A percentile compares a stretch with the other conserved stretches of the same genome.
phyloP scores from a whole-genome alignment of 495 filamentous ascomycete species.

The Hypoxylon crocopeplum region DNA sequence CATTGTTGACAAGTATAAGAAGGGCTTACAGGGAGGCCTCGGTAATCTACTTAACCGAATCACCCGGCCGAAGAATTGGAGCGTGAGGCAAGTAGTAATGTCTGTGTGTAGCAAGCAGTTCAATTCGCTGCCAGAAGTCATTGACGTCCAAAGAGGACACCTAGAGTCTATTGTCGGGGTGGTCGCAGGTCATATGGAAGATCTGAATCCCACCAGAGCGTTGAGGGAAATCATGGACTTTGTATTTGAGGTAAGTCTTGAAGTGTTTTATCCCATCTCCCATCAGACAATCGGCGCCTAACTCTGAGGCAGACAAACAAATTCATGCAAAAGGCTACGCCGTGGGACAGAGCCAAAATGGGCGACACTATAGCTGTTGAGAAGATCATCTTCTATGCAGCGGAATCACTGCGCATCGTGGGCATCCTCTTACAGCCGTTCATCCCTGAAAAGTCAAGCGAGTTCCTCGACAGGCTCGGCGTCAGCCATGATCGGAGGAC shows the following conservation, averaged over 20 bases:
- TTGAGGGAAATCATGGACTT: constrained; percentile 70
- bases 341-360: constrained; percentile 43
- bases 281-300: constrained; percentile 10
- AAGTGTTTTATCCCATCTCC: not conserved
- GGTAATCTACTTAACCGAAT: constrained; percentile 81
- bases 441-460: constrained; percentile 79
- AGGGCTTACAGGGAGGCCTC: constrained; percentile 71
- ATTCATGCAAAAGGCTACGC: constrained; percentile 61
- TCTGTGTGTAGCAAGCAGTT: constrained; percentile 34
- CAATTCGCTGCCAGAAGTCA: not conserved
- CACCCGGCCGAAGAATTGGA: constrained; percentile 70
- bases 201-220: constrained; percentile 67
- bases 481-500: constrained; percentile 67
- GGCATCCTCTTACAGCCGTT: constrained; percentile 90
- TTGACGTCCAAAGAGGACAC: not conserved
- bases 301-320: constrained; percentile 66
- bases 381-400: constrained; percentile 68
- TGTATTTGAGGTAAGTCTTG: constrained; percentile 57
- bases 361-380: constrained; percentile 26
- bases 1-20: constrained; percentile 80
- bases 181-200: constrained; percentile 67
- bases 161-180: constrained; percentile 10
- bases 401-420: constrained; percentile 79
- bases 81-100: constrained; percentile 61
- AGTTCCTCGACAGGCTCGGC: constrained; percentile 78